Base-by-base conservation (phyloP, 1,284 basidiomycete genomes). In the Trichosporon sp. region DNA sequence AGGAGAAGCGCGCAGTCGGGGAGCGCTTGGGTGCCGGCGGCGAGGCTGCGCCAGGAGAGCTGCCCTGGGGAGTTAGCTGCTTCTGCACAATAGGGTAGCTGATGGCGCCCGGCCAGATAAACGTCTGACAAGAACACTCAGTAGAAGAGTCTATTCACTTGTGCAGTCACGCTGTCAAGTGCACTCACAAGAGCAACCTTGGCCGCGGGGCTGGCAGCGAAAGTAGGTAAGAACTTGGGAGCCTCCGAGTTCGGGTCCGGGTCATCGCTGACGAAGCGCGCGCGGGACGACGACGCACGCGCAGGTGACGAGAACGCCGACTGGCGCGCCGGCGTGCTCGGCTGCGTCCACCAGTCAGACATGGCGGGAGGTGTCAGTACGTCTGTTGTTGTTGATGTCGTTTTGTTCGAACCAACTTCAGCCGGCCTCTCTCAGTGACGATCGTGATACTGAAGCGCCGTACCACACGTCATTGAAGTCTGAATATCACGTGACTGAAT, bases 191-290 rank as follows among this genome's bases (percentile, higher is more conserved):
- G 71, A 16, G 78, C 76, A 7, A 79, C 66, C 74, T 76, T 78
- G 37, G 79, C 80, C 2, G 79, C 80, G 10, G 81, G 80, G 32
- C 31, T 11, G 48, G 72, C 71, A 0, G 78, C 79, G 64, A 82
- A 83, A 10, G 74, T 75, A 6, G 82, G 81, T 19, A 80, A 71
- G 73, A 82, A 83, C 70, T 79, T 79, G 38, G 81, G 78, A 1
- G 73, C 75, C 4, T 78, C 80, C 10, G 74, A 73, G 43, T 65
- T 69, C 43, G 81, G 80, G 67, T 82, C 81, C 5, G 78, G 75
- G 68, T 82, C 81, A 65, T 75, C 74, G 51, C 26, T 64, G 11
- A 75, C 69, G 38, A 75, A 75, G 40, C 72, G 72, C 10, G 72
- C 70, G 68, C 74, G 71, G 12, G 68, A 68, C 6, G 67, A 56